These are phyloP conservation scores for Diospyros lotus DNA, from an alignment of 148 eudicot species.

Conservation along the genomic window DNA sequence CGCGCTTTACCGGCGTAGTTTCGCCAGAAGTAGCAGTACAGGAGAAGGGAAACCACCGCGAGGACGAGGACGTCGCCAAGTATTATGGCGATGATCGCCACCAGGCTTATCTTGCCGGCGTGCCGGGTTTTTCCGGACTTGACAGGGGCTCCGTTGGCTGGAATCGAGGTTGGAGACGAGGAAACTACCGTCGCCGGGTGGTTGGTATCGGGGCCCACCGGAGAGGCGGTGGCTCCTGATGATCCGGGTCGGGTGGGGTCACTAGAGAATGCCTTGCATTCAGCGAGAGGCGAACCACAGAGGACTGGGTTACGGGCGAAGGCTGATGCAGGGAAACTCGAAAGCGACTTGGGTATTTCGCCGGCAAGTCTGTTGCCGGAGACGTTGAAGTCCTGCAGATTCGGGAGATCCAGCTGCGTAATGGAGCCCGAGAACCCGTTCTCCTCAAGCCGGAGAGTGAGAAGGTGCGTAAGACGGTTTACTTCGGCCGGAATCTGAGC, in stretches of 20 bases:
- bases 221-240: constrained; percentile 25
- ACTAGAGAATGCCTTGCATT: constrained; percentile 20
- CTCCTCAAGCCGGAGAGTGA: constrained; percentile 49
- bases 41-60: constrained; percentile 27
- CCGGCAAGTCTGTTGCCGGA: constrained; percentile 48
- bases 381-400: constrained; percentile 59
- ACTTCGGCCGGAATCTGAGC: constrained; percentile 36
- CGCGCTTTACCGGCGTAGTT: constrained; percentile 6
- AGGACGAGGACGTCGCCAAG: constrained; percentile 62
- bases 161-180: constrained; percentile 42
- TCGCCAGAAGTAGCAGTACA: constrained; percentile 67
- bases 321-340: constrained; percentile 41
- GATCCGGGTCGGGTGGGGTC: constrained; percentile 39
- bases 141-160: constrained; percentile 21
- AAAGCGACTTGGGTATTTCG: constrained; percentile 37
- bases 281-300: constrained; percentile 54
- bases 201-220: constrained; percentile 3
- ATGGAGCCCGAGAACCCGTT: constrained; percentile 52
- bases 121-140: neutral
- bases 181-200: constrained; percentile 25
- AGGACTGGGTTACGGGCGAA: constrained; percentile 40
- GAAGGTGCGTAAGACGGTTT: constrained; percentile 35
- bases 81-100: constrained; percentile 50
- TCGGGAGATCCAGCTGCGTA: constrained; percentile 18
- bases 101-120: constrained; percentile 27